These are phyloP conservation scores for Aegilops longissima DNA, from an alignment of 176 grass and related monocot genomes.

Conservation along the genomic window DNA sequence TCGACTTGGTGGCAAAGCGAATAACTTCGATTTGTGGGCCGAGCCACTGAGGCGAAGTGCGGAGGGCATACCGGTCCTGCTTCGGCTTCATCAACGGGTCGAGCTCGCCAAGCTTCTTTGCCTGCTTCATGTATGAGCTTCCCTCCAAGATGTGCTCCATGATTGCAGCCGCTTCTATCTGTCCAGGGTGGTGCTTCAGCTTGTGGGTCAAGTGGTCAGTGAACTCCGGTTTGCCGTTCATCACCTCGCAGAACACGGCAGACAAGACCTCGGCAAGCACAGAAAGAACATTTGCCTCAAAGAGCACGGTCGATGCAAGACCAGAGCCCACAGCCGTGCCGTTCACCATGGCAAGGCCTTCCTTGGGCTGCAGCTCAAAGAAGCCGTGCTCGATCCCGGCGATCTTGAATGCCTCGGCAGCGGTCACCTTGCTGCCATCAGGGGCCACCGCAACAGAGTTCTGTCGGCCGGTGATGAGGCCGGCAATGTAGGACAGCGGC, in stretches of 20 bases:
- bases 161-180: conserved; percentile 87
- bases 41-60: conserved; percentile 93
- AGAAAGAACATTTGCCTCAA: conserved; percentile 68
- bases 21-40: conserved; percentile 94
- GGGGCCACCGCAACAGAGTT: conserved; percentile 60
- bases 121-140: conserved; percentile 88
- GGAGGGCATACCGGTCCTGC: conserved; percentile 92
- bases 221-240: conserved; percentile 88
- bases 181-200: conserved; percentile 93
- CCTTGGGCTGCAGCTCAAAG: conserved; percentile 95
- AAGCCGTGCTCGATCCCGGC: conserved; percentile 69
- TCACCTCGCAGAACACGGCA: conserved; percentile 87
- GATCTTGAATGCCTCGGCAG: conserved; percentile 71
- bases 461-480: conserved; percentile 68
- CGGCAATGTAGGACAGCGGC: conserved; percentile 81
- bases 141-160: conserved; percentile 93
- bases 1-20: conserved; percentile 81
- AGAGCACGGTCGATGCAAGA: conserved; percentile 76
- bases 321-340: conserved; percentile 89
- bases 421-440: conserved; percentile 58
- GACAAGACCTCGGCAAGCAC: conserved; percentile 75
- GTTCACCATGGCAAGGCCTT: conserved; percentile 90
- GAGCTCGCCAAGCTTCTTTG: conserved; percentile 75
- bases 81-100: conserved; percentile 91
- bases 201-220: conserved; percentile 95